Conservation (phyloP, 2,329 filamentous ascomycete genomes). For the Colletotrichum costaricense region DNA sequence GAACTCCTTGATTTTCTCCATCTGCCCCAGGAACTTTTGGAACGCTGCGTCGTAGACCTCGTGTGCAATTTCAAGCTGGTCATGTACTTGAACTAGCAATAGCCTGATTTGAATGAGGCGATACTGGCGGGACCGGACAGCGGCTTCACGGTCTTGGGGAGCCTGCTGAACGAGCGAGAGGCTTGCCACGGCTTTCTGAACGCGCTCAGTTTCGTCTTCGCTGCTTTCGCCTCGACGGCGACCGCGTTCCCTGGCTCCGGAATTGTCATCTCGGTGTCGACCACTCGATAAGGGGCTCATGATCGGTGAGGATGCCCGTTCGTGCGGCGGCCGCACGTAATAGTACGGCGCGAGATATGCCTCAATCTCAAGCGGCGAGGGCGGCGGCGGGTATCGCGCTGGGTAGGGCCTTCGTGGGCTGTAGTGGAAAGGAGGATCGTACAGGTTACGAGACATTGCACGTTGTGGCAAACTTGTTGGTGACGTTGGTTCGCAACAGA, state of each 20-base stretch:
- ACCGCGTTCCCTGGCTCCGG: too few relatives aligned
- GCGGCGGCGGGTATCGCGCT: not conserved
- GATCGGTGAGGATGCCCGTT: not conserved
- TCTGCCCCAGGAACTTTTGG: not conserved
- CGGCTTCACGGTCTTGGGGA: not conserved
- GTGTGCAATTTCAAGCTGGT: conserved; percentile 20
- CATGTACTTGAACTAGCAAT: conserved; percentile 7
- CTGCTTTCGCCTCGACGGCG: not conserved
- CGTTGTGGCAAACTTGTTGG: not conserved
- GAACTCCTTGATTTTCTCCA: not conserved
- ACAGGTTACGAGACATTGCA: not conserved
- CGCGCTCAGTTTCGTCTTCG: not conserved
- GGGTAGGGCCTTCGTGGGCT: not conserved
- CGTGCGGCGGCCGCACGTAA: not conserved
- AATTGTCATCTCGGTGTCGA: not conserved
- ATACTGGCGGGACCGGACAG: not conserved
- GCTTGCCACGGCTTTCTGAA: not conserved
- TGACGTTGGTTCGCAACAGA: not conserved
- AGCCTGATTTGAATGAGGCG: conserved; percentile 16
- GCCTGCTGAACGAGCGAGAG: not conserved
- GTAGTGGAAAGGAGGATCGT: not conserved
- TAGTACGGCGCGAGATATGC: not conserved
- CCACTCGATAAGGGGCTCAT: not conserved
- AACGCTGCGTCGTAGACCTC: not conserved
- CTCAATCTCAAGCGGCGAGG: not conserved